These are phyloP conservation scores for Cladobotryum protrusum DNA, from an alignment of 2,329 filamentous ascomycete species.

Conservation along the genomic window DNA sequence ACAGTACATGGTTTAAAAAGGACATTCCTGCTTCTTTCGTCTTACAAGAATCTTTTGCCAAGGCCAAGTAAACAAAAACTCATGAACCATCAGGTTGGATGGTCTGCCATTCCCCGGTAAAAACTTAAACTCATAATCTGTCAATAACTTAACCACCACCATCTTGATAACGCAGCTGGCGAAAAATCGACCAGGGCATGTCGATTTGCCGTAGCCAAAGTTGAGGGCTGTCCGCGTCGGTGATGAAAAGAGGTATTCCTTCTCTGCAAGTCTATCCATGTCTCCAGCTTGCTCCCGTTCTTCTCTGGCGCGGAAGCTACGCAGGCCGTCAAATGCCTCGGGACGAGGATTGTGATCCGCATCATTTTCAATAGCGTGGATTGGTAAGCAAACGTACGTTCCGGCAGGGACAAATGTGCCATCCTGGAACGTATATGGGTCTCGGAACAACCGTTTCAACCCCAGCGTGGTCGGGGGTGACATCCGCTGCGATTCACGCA, in stretches of 20 bases:
- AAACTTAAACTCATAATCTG: conserved; percentile 42
- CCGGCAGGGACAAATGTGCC: neutral
- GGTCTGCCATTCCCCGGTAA: neutral
- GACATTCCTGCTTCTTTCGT: neutral
- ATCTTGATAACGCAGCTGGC: conserved; percentile 46
- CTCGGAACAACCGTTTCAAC: neutral
- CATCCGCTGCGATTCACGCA: neutral
- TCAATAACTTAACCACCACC: conserved; percentile 38
- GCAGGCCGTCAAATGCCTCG: neutral
- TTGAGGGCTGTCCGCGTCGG: neutral
- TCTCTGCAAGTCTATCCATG: neutral
- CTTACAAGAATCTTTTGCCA: neutral
- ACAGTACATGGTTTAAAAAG: neutral
- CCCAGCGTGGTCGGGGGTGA: neutral
- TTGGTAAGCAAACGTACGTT: neutral
- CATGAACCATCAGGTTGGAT: neutral
- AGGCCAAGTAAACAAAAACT: neutral
- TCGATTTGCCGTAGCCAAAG: conserved; percentile 37
- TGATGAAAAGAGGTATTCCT: neutral
- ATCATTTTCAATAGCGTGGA: neutral
- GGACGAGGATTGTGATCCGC: neutral
- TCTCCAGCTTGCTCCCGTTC: neutral
- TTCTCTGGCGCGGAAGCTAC: neutral
- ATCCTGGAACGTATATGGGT: neutral
- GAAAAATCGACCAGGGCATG: conserved; percentile 46